Evolutionary conservation across 2,329 filamentous ascomycete species (phyloP).

Genomic region (Aspergillus neotritici): DNA sequence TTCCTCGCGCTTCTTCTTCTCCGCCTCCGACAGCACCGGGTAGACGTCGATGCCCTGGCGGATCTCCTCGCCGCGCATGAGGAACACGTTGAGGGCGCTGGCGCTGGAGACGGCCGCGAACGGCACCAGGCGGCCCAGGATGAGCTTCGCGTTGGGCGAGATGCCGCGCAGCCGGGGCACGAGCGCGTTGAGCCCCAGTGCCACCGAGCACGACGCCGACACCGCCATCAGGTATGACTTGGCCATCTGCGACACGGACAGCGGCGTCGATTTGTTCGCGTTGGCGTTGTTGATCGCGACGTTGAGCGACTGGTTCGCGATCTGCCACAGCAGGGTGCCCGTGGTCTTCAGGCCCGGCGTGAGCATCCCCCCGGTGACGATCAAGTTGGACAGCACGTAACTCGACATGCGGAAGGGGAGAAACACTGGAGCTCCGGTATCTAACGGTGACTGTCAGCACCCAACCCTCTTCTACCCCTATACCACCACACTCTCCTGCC

Average conservation of each 20-base stretch:
- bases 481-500: not conserved
- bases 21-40: conserved; percentile 66
- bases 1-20: conserved; percentile 60
- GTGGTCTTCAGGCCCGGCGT: conserved; percentile 77
- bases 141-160: conserved; percentile 65
- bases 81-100: conserved; percentile 87
- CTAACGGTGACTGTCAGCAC: conserved; percentile 42
- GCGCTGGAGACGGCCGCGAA: conserved; percentile 93
- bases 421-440: conserved; percentile 87
- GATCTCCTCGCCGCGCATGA: conserved; percentile 97
- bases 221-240: conserved; percentile 92
- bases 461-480: no score
- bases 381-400: conserved; percentile 86
- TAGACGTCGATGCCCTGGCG: conserved; percentile 87
- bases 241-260: conserved; percentile 71
- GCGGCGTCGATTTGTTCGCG: conserved; percentile 91
- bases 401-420: conserved; percentile 96
- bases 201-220: conserved; percentile 86
- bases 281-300: conserved; percentile 97
- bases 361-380: conserved; percentile 96
- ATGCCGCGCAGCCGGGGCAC: conserved; percentile 78
- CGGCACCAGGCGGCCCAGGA: conserved; percentile 82
- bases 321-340: conserved; percentile 89
- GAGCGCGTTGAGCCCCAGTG: conserved; percentile 81
- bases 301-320: conserved; percentile 95